Base-by-base conservation (phyloP, 2,329 filamentous ascomycete genomes). In the Trichoderma pleuroti region DNA sequence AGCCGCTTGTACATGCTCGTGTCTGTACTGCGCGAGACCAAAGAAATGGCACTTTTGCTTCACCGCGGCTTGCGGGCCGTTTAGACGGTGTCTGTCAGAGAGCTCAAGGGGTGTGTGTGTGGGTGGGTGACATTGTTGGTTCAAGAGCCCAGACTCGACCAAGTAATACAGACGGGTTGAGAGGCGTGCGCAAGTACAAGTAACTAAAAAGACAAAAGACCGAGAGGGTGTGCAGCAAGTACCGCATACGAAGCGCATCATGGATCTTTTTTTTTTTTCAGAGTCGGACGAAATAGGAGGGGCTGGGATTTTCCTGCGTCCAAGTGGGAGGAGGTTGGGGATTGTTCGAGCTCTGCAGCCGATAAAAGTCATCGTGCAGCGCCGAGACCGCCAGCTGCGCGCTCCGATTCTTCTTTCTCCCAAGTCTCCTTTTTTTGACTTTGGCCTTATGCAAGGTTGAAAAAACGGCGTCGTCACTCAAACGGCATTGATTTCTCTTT, bases 291-390 rank as follows among this genome's bases (percentile, higher is more conserved):
- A 74, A 75, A 73, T 72, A 66, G 68, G 71, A 77, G 78, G 78
- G 78, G 78, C 72, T 80, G 65, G 65, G 36, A 34, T 59, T 28
- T n/a, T 65, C 32, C 30, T 26, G 39, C 39, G 46, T 30, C 24
- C 77, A 79, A 79, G 78, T 78, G 73, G 77, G 79, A 80, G 79
- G 79, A 80, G 79, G 79, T 77, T 80, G 79, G 79, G 79, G 64
- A 61, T 68, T 30, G 68, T 70, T 66, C 60, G 72, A 77, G 73
- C 70, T 73, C 73, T 34, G 49, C 73, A 70, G 72, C 73, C 70
- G 75, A 76, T 79, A 76, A 78, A 78, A 77, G 73, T 76, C 77
- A 75, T 76, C 72, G 74, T 79, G 76, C 77, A 78, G 75, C 75
- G 73, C 77, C 77, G 72, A 74, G 74, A 70, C 68, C 70, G 72